Percentiles rank a stretch among this genome's conserved stretches.
These are phyloP conservation scores for Penicillium bovifimosum DNA, from an alignment of 495 filamentous ascomycete species.

Conservation along the genomic window DNA sequence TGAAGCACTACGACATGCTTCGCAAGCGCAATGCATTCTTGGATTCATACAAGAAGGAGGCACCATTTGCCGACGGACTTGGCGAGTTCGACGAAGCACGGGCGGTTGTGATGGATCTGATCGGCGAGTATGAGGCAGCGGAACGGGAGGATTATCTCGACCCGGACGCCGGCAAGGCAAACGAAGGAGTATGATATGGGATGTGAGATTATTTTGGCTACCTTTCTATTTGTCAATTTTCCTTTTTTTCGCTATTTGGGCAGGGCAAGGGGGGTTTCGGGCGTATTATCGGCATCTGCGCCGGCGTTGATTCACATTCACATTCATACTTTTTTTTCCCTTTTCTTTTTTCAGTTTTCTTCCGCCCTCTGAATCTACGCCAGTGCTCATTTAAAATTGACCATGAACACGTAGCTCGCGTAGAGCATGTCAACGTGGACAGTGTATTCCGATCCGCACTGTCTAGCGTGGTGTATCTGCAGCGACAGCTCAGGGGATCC, in stretches of 20 bases:
- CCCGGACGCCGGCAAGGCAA: conserved; percentile 53
- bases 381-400: conserved; percentile 4
- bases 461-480: not conserved
- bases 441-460: not conserved
- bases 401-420: conserved; percentile 6
- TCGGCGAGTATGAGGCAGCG: conserved; percentile 92
- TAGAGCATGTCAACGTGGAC: conserved; percentile 1
- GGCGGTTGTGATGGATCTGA: conserved; percentile 80
- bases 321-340: conserved; percentile 2
- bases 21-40: conserved; percentile 95
- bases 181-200: conserved; percentile 31
- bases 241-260: conserved; percentile 12
- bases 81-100: conserved; percentile 92
- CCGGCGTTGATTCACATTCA: conserved; percentile 7
- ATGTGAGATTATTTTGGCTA: conserved; percentile 1
- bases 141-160: conserved; percentile 84
- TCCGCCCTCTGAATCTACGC: not conserved
- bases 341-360: not conserved
- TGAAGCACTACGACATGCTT: conserved; percentile 83
- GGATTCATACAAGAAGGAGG: conserved; percentile 90
- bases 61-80: conserved; percentile 83
- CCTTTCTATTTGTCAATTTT: conserved; percentile 6
- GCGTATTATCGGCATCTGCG: conserved; percentile 19
- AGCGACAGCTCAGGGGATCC: not conserved
- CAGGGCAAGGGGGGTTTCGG: conserved; percentile 20